A percentile compares a stretch with the other conserved stretches of the same genome.
These are phyloP conservation scores for Panaeolus cyanescens DNA, from an alignment of 768 basidiomycete genomes.

Conservation along the genomic window DNA sequence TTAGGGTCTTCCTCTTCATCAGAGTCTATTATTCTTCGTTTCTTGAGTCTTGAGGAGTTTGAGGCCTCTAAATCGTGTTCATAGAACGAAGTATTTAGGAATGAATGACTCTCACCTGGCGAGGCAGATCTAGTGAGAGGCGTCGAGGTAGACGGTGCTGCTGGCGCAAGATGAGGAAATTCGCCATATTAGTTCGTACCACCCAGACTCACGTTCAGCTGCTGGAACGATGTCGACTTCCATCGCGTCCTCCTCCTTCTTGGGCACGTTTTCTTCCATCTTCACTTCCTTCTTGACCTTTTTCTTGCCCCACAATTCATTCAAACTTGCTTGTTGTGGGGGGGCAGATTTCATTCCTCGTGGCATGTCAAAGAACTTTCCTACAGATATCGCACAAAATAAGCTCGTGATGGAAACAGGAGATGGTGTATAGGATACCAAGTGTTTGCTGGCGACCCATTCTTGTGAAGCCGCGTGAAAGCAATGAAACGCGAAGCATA, in stretches of 20 bases:
- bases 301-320: constrained; percentile 71
- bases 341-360: constrained; percentile 62
- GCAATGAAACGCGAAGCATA: constrained; percentile 35
- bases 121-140: neutral
- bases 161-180: neutral
- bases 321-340: constrained; percentile 77
- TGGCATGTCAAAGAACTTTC: constrained; percentile 80
- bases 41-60: constrained; percentile 46
- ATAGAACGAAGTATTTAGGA: neutral
- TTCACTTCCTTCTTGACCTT: constrained; percentile 27
- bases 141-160: neutral
- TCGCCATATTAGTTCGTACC: neutral
- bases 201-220: neutral
- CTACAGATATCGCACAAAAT: constrained; percentile 34
- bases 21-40: constrained; percentile 52
- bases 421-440: constrained; percentile 35
- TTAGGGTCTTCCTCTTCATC: constrained; percentile 48
- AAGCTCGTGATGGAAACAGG: neutral
- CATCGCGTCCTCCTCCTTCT: constrained; percentile 28
- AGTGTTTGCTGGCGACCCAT: constrained; percentile 81
- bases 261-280: constrained; percentile 19
- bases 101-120: neutral
- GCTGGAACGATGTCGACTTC: constrained; percentile 23
- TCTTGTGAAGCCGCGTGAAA: constrained; percentile 23
- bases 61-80: neutral